Conservation (phyloP, 1,139 yeast species). For the Sugiyamaella pinicola region DNA sequence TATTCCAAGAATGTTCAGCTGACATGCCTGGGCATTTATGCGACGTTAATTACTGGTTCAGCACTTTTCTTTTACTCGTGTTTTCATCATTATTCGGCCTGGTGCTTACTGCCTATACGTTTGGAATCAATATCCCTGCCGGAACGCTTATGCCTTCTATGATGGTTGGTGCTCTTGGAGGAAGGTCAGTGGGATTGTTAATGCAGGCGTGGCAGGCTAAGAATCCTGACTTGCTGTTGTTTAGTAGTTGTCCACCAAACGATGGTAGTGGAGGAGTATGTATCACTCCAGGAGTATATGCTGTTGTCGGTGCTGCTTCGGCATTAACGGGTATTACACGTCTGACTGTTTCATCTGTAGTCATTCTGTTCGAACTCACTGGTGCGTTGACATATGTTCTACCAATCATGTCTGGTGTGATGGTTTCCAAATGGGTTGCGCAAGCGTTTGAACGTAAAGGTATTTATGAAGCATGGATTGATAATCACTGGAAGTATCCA, state of each 20-base stretch:
- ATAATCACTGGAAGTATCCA: conserved; percentile 44
- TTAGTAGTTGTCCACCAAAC: conserved; percentile 48
- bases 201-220: conserved; percentile 44
- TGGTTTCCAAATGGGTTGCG: conserved; percentile 52
- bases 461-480: conserved; percentile 49
- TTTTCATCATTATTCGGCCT: conserved; percentile 58
- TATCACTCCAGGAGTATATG: conserved; percentile 90
- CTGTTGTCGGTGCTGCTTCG: conserved; percentile 97
- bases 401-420: conserved; percentile 77
- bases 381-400: conserved; percentile 88
- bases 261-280: conserved; percentile 52
- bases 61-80: conserved; percentile 42
- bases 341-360: conserved; percentile 87
- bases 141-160: conserved; percentile 75
- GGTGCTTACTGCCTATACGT: conserved; percentile 60
- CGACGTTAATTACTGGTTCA: conserved; percentile 39
- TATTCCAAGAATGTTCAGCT: conserved; percentile 63
- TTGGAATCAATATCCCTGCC: conserved; percentile 70
- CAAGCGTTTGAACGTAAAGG: conserved; percentile 46
- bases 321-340: conserved; percentile 93
- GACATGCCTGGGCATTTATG: conserved; percentile 42
- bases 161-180: conserved; percentile 69
- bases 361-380: conserved; percentile 92
- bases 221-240: conserved; percentile 33
- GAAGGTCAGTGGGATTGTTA: conserved; percentile 66